phyloP scores from a whole-genome alignment of 257 asterid species.

The Jasminum sambac region DNA sequence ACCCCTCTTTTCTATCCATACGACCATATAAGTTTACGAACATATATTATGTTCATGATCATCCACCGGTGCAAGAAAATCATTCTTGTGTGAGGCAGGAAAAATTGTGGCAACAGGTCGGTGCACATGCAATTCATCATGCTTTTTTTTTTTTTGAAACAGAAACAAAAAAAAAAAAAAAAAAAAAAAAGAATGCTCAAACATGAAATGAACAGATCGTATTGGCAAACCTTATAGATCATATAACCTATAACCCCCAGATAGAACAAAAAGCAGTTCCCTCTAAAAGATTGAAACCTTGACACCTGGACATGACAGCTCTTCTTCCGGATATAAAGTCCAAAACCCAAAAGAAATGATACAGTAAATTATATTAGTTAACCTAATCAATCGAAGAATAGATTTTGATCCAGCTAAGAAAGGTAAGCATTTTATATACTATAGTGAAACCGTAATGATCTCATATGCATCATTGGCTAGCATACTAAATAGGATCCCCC shows the following conservation, averaged over 20 bases:
- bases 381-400: neutral
- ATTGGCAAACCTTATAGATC: neutral
- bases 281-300: neutral
- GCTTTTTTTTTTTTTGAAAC: no score
- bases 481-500: neutral
- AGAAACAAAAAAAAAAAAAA: no score
- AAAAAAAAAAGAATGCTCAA: no score
- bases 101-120: neutral
- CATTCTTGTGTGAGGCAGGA: neutral
- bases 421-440: neutral
- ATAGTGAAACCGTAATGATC: neutral
- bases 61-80: neutral
- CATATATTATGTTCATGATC: neutral
- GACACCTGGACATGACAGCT: neutral
- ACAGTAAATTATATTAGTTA: neutral
- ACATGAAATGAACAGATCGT: neutral
- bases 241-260: neutral
- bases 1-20: no score
- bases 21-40: no score
- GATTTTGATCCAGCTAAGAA: neutral
- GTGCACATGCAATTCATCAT: neutral
- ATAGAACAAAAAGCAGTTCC: neutral
- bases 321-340: neutral
- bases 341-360: neutral
- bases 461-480: neutral